These are phyloP conservation scores for Phytopythium ostracodes DNA, from an alignment of 352 stramenopile species.

Conservation along the genomic window DNA sequence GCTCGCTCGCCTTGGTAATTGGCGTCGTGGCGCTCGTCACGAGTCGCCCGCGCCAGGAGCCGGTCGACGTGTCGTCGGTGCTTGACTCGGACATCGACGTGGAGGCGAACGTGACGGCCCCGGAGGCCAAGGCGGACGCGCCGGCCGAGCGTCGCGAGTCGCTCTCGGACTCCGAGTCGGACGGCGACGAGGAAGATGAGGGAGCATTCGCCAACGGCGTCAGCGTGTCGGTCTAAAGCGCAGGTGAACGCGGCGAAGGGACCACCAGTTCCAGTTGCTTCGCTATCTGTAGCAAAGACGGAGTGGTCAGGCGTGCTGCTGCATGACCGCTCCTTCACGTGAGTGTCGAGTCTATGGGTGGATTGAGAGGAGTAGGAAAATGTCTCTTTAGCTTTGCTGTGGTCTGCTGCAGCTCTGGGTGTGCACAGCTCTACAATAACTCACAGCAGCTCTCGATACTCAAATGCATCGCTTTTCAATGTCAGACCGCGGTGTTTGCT, in stretches of 20 bases:
- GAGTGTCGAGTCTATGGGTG: neutral
- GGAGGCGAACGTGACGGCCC: constrained; percentile 32
- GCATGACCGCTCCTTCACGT: neutral
- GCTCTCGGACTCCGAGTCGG: constrained; percentile 50
- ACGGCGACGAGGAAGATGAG: constrained; percentile 44
- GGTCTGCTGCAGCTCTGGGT: neutral
- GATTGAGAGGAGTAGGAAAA: neutral
- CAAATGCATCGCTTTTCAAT: neutral
- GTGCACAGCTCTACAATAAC: neutral
- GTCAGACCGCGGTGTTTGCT: neutral
- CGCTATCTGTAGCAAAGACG: neutral
- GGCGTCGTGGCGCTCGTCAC: constrained; percentile 51
- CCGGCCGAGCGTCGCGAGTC: constrained; percentile 33
- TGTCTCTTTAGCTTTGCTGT: neutral
- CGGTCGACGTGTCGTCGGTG: constrained; percentile 32
- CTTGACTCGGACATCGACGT: constrained; percentile 52
- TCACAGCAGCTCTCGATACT: neutral
- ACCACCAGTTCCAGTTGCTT: neutral
- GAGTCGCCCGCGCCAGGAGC: constrained; percentile 20
- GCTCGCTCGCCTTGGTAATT: constrained; percentile 57
- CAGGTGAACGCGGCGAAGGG: neutral
- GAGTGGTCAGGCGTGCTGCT: neutral
- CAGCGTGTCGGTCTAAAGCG: constrained; percentile 17
- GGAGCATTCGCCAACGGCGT: constrained; percentile 48
- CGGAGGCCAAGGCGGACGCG: constrained; percentile 23